These are phyloP conservation scores for Lophium mytilinum DNA, from an alignment of 495 filamentous ascomycete genomes.

Conservation along the genomic window DNA sequence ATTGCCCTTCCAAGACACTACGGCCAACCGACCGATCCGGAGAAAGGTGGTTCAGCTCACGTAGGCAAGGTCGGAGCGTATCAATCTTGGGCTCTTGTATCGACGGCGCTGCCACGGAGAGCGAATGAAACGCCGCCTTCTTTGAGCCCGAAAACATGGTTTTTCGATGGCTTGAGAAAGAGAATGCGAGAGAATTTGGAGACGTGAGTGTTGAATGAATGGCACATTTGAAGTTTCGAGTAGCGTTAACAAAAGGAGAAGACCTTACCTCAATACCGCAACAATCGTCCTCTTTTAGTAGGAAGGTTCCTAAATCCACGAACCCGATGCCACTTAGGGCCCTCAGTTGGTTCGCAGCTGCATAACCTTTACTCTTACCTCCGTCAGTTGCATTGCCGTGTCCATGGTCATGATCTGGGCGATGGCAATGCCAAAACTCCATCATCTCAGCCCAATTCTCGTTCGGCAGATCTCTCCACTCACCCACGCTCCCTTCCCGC, in stretches of 20 bases:
- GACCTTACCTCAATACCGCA: slow-evolving; percentile 52
- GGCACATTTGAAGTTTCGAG: not conserved
- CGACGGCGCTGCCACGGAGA: slow-evolving; percentile 61
- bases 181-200: not conserved
- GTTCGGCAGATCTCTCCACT: slow-evolving; percentile 93
- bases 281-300: slow-evolving; percentile 60
- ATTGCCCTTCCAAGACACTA: slow-evolving; percentile 1
- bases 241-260: not conserved
- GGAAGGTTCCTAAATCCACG: slow-evolving; percentile 69
- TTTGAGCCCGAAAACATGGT: slow-evolving; percentile 54
- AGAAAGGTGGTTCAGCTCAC: slow-evolving; percentile 9
- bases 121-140: slow-evolving; percentile 66
- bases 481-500: slow-evolving; percentile 34
- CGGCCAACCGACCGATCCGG: slow-evolving; percentile 10
- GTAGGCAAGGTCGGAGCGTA: slow-evolving; percentile 10
- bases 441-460: slow-evolving; percentile 99
- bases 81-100: slow-evolving; percentile 89
- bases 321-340: slow-evolving; percentile 60
- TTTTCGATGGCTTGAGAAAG: not conserved
- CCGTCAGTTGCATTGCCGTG: slow-evolving; percentile 41
- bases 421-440: slow-evolving; percentile 99
- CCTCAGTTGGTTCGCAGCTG: slow-evolving; percentile 59
- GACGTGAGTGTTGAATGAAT: not conserved
- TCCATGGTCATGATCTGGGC: slow-evolving; percentile 42
- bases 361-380: slow-evolving; percentile 57